Evolutionary conservation across 2,329 filamentous ascomycete genomes (phyloP).

Genomic region (Onygenales sp.): DNA sequence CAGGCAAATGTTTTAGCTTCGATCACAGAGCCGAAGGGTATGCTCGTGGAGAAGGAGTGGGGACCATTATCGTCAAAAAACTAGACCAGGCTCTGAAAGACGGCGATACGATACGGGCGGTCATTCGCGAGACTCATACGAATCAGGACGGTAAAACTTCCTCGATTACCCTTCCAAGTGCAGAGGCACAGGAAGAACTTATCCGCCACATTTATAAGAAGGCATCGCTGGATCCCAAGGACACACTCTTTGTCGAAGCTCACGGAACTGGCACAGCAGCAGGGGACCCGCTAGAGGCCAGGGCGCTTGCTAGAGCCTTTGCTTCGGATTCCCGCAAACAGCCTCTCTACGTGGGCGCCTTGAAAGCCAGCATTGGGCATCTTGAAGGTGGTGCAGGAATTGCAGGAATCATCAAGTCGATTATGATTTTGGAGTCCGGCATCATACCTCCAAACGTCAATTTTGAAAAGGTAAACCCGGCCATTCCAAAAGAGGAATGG

Average conservation of each 20-base stretch:
- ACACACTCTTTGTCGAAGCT: constrained; percentile 15
- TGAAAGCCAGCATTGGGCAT: constrained; percentile 11
- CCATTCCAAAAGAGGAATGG: constrained; percentile 12
- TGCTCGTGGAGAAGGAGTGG: constrained; percentile 34
- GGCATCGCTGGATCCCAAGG: constrained; percentile 8
- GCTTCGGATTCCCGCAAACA: not conserved
- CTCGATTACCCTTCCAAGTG: constrained; percentile 32
- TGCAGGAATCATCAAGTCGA: constrained; percentile 13
- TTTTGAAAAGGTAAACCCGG: constrained; percentile 21
- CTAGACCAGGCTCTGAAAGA: constrained; percentile 28
- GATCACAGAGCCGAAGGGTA: constrained; percentile 33
- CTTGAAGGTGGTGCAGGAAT: constrained; percentile 13
- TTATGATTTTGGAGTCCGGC: constrained; percentile 13
- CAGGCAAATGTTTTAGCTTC: constrained; percentile 17
- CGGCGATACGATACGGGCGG: constrained; percentile 29
- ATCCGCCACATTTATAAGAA: constrained; percentile 16
- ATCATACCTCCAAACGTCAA: constrained; percentile 12
- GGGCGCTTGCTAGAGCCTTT: constrained; percentile 10
- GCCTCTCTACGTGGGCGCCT: constrained; percentile 9
- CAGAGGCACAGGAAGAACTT: constrained; percentile 16
- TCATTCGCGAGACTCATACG: constrained; percentile 28
- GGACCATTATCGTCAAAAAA: constrained; percentile 29
- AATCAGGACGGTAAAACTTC: constrained; percentile 35
- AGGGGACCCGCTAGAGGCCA: constrained; percentile 17
- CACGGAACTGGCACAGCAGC: constrained; percentile 30